A percentile compares a stretch with the other conserved stretches of the same genome.
These are phyloP conservation scores for Berberis thunbergii DNA, from an alignment of 164 flowering plant genomes.

Conservation along the genomic window DNA sequence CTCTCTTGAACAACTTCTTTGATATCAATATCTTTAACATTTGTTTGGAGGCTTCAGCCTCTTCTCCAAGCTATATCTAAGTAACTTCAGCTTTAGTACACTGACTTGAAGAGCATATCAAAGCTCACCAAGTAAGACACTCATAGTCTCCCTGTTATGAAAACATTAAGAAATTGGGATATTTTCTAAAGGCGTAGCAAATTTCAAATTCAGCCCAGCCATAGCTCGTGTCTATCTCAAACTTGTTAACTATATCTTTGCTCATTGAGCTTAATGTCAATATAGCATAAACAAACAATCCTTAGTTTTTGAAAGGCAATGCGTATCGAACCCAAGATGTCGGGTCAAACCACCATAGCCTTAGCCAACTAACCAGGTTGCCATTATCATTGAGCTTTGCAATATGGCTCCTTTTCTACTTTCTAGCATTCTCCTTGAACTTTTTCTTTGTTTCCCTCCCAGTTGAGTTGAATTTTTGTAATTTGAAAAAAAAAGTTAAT, in stretches of 20 bases:
- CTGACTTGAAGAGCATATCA: not conserved
- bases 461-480: too few species aligned
- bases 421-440: too few species aligned
- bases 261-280: not conserved
- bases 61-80: not conserved
- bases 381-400: too few species aligned
- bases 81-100: not conserved
- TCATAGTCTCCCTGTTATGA: conserved; percentile 4
- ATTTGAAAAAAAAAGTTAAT: too few species aligned
- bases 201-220: conserved; percentile 13
- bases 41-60: conserved; percentile 5
- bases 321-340: too few species aligned
- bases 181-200: conserved; percentile 8
- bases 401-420: too few species aligned
- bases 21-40: conserved; percentile 6
- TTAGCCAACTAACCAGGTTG: too few species aligned
- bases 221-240: conserved; percentile 6
- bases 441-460: too few species aligned
- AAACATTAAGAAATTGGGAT: conserved; percentile 2
- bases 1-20: not conserved
- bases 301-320: not conserved
- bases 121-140: conserved; percentile 2
- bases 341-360: too few species aligned
- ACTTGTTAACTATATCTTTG: conserved; percentile 5
- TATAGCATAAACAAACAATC: conserved; percentile 7